These are phyloP conservation scores for Lyophyllum semitale DNA, from an alignment of 768 basidiomycete genomes.

Conservation along the genomic window DNA sequence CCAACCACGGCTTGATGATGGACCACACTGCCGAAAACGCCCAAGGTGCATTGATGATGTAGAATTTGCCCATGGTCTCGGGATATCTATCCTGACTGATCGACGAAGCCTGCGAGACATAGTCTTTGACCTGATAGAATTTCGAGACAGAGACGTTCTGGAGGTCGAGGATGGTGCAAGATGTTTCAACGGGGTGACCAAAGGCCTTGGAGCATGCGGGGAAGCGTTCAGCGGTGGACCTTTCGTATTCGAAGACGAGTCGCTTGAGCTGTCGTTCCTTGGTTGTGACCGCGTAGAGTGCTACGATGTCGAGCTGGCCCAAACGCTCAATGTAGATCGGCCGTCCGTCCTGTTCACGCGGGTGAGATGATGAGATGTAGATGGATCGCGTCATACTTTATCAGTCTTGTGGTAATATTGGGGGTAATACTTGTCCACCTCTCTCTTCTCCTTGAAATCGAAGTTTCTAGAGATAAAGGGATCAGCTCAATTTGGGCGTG, in stretches of 20 bases:
- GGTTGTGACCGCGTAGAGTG: constrained; percentile 80
- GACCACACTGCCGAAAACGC: constrained; percentile 87
- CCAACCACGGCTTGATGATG: constrained; percentile 90
- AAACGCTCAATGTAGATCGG: constrained; percentile 95
- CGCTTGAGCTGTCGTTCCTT: constrained; percentile 86
- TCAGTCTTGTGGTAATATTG: constrained; percentile 97
- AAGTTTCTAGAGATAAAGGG: constrained; percentile 58
- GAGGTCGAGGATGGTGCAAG: constrained; percentile 97
- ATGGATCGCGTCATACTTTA: constrained; percentile 53
- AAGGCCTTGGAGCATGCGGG: constrained; percentile 71
- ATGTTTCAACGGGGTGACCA: constrained; percentile 93
- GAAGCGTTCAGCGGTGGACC: constrained; percentile 76
- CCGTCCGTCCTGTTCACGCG: constrained; percentile 72
- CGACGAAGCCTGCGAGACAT: constrained; percentile 70
- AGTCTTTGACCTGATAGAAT: constrained; percentile 93
- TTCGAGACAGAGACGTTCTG: constrained; percentile 64
- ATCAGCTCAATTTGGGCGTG: background rate
- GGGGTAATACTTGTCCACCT: constrained; percentile 92
- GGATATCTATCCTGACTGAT: constrained; percentile 94
- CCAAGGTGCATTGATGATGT: constrained; percentile 98
- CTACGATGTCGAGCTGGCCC: constrained; percentile 84
- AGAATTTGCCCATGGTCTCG: constrained; percentile 97
- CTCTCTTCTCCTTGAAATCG: constrained; percentile 78
- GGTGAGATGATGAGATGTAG: background rate
- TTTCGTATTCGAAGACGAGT: constrained; percentile 93